phyloP scores from a whole-genome alignment of 2,329 filamentous ascomycete genomes.

The Monosporascus sp. region DNA sequence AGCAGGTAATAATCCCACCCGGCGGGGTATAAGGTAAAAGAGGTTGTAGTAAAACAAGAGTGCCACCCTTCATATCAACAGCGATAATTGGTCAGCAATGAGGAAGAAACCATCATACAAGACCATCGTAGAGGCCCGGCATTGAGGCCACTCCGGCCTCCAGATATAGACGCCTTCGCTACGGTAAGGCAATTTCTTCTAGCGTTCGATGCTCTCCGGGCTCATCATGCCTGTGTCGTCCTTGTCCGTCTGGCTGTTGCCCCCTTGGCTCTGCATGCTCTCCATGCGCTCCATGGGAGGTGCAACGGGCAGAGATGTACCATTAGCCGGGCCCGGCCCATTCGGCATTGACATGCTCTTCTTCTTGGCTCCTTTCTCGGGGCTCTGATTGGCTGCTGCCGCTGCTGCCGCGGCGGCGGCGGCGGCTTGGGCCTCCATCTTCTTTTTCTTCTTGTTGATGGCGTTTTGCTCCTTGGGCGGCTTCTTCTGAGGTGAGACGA shows the following conservation, averaged over 20 bases:
- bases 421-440: constrained; percentile 58
- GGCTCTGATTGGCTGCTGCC: constrained; percentile 28
- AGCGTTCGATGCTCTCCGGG: constrained; percentile 65
- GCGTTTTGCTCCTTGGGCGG: constrained; percentile 78
- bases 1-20: background rate
- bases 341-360: constrained; percentile 33
- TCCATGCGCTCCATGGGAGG: constrained; percentile 53
- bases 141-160: background rate
- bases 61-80: background rate
- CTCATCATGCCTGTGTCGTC: constrained; percentile 77
- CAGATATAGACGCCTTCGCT: background rate
- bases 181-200: background rate
- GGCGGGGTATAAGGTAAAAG: background rate
- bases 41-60: background rate
- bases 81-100: background rate
- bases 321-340: constrained; percentile 30
- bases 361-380: constrained; percentile 46
- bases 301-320: constrained; percentile 31
- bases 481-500: constrained; percentile 76
- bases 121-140: background rate
- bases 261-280: constrained; percentile 53
- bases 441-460: constrained; percentile 83
- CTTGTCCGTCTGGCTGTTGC: constrained; percentile 61
- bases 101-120: background rate
- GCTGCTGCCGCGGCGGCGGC: constrained; percentile 33